Evolutionary conservation across 1,284 basidiomycete species (phyloP), one percentile per base, ranked within the genome.

Genomic region (Lignosus rhinocerotis): DNA sequence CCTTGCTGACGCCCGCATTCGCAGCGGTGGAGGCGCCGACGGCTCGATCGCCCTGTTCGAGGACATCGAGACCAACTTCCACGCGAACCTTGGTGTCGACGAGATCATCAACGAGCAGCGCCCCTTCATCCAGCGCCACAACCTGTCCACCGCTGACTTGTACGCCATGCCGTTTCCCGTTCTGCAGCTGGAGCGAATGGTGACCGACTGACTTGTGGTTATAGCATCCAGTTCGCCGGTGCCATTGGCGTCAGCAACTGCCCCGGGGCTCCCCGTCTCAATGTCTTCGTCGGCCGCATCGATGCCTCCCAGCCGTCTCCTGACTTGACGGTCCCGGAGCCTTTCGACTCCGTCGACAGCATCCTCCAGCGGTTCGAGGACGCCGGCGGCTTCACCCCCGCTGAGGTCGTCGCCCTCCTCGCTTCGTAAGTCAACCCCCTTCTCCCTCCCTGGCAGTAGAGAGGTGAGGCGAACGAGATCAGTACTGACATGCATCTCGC

Each of bases 371-470:
- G 69, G 44, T 58, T 71, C 49, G 57, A 55, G 10, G 69, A 71
- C 34, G 69, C 65, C 30, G 61, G 61, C 53, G 63, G 61, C 17
- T 67, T 80, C 67, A 67, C 63, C 50, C 66, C 76, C 4, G 67
- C 64, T 34, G 76, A 80, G 64, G 72, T 77, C 25, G 74, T 81
- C 45, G 76, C 75, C 32, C 71, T 79, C 47, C 71, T 80, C 16
- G 72, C 76, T 32, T 62, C 65, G 55, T 51, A 16, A 51, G 50
- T 50, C 16, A 4, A n/a, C 4, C 25, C 25, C 25, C 4, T 4
- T 25, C 25, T 25, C 25, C 25, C 25, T 25, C 25, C 25, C 25
- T 25, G 25, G 4, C 2, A 25, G 2, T 25, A 25, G 25, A 25
- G 25, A 25, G 25, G 25, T 4, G 25, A 25, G 25, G 25, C 4